Evolutionary conservation across 257 asterid species (phyloP).

Genomic region (Nicotiana tabacum): DNA sequence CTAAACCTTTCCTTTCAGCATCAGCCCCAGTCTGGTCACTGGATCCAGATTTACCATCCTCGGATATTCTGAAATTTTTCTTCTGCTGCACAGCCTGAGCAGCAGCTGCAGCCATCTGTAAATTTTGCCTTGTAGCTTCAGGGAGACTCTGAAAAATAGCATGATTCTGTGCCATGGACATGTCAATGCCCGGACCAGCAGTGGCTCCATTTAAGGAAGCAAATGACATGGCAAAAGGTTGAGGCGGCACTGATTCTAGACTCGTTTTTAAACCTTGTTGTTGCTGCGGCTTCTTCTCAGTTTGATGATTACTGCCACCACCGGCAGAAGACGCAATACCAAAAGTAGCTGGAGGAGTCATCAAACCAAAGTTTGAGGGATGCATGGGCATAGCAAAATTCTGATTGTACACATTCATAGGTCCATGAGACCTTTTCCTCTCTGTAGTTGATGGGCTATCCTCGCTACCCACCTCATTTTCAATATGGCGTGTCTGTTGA

Average conservation of each 20-base stretch:
- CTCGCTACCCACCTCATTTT: slow-evolving; percentile 51
- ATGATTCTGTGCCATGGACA: slow-evolving; percentile 66
- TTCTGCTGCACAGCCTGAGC: slow-evolving; percentile 50
- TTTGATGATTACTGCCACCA: slow-evolving; percentile 31
- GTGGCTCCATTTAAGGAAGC: slow-evolving; percentile 55
- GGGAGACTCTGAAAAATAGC: slow-evolving; percentile 63
- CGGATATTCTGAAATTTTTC: slow-evolving; percentile 52
- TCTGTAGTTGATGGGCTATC: slow-evolving; percentile 58
- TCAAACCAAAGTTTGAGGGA: slow-evolving; percentile 62
- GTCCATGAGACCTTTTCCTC: slow-evolving; percentile 50
- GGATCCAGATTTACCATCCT: slow-evolving; percentile 53
- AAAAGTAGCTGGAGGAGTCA: slow-evolving; percentile 49
- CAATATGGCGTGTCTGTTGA: slow-evolving; percentile 41
- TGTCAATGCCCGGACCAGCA: slow-evolving; percentile 46
- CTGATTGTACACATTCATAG: slow-evolving; percentile 56
- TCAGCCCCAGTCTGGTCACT: slow-evolving; percentile 42
- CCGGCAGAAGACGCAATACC: slow-evolving; percentile 27
- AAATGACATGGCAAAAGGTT: slow-evolving; percentile 78
- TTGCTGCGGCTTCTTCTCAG: slow-evolving; percentile 56
- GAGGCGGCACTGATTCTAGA: slow-evolving; percentile 54
- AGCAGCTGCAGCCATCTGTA: slow-evolving; percentile 62
- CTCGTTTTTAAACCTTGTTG: slow-evolving; percentile 44
- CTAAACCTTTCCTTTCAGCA: slow-evolving; percentile 53
- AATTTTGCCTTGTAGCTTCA: slow-evolving; percentile 61
- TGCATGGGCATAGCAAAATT: slow-evolving; percentile 65